These are phyloP conservation scores for Cystobasidium onofrii DNA, from an alignment of 768 basidiomycete genomes.

Conservation along the genomic window DNA sequence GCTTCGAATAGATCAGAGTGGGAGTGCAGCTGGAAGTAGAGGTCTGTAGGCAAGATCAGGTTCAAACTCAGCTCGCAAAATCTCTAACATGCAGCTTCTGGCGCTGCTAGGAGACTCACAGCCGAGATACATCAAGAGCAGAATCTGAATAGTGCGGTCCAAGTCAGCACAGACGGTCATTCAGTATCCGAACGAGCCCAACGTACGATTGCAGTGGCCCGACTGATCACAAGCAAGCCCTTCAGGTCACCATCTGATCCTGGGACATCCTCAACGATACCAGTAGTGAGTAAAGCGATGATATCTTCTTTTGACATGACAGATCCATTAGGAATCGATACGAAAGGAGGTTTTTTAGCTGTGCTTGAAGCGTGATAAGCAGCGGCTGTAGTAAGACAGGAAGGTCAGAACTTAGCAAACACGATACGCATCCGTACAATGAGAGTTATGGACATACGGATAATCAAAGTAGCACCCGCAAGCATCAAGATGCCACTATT, in stretches of 20 bases:
- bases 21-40: constrained; percentile 72
- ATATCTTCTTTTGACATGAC: constrained; percentile 5
- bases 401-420: too few relatives aligned
- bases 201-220: constrained; percentile 65
- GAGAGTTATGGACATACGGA: constrained; percentile 7
- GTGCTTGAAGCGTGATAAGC: constrained; percentile 43
- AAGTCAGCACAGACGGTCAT: too few relatives aligned
- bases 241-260: constrained; percentile 27
- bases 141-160: constrained; percentile 41
- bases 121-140: constrained; percentile 59
- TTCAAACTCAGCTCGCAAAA: not conserved
- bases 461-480: constrained; percentile 29
- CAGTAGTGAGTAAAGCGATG: constrained; percentile 38
- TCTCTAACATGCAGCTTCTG: not conserved
- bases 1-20: constrained; percentile 61
- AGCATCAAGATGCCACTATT: constrained; percentile 50
- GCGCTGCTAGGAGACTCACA: not conserved
- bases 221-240: constrained; percentile 60
- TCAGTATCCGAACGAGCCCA: too few relatives aligned
- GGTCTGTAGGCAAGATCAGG: constrained; percentile 49
- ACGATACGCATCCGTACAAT: not conserved
- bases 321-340: not conserved
- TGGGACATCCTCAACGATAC: constrained; percentile 35
- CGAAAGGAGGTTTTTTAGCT: not conserved
- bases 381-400: constrained; percentile 1